Evolutionary conservation across 306 rosid genomes (phyloP).

Genomic region (Castanospermum australe): DNA sequence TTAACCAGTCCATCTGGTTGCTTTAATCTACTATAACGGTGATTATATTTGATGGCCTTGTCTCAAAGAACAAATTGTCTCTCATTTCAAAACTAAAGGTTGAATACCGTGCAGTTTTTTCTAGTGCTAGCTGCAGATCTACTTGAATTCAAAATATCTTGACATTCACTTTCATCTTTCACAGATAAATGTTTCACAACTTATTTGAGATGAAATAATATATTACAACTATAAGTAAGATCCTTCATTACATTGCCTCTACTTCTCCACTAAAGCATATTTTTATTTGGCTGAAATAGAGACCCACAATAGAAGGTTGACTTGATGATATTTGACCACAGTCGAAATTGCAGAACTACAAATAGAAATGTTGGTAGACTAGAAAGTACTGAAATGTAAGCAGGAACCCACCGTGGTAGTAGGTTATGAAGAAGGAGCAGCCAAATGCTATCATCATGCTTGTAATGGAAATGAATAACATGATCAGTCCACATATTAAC

Average conservation of each 20-base stretch:
- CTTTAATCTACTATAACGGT: too few relatives aligned
- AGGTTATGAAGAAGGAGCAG: slow-evolving; percentile 10
- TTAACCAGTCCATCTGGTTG: too few relatives aligned
- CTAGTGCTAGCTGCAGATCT: too few relatives aligned
- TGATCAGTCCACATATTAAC: slow-evolving; percentile 24
- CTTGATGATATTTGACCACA: slow-evolving; percentile 7
- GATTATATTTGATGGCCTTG: too few relatives aligned
- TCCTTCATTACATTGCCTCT: background rate
- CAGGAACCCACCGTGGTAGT: background rate
- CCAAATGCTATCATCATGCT: slow-evolving; percentile 26
- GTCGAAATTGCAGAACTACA: background rate
- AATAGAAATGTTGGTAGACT: slow-evolving; percentile 7
- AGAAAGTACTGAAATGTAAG: too few relatives aligned
- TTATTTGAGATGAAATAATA: too few relatives aligned
- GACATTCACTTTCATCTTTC: too few relatives aligned
- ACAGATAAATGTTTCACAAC: too few relatives aligned
- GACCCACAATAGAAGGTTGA: slow-evolving; percentile 21
- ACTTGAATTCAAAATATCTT: too few relatives aligned
- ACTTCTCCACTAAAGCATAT: background rate
- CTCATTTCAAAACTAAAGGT: too few relatives aligned
- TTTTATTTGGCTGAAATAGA: slow-evolving; percentile 21
- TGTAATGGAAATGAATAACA: slow-evolving; percentile 21
- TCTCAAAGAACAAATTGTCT: too few relatives aligned
- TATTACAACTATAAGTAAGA: background rate
- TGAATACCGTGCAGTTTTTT: too few relatives aligned